Conservation (phyloP, 805 yeast species). For the Debaryomyces maramus region DNA sequence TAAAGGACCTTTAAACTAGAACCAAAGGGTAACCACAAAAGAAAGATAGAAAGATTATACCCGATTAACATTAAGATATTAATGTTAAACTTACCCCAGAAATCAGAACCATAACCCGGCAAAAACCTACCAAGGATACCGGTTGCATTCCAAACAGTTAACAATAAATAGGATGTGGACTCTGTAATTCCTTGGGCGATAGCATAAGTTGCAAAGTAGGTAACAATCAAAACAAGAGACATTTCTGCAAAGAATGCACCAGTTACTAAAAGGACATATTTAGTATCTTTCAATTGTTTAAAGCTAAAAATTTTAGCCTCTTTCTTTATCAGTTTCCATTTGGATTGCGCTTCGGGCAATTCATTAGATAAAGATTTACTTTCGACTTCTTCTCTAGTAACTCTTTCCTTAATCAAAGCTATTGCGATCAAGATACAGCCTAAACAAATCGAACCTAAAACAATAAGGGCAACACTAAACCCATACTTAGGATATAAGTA, state of each 20-base stretch:
- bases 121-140: slow-evolving; percentile 54
- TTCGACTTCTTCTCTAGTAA: slow-evolving; percentile 10
- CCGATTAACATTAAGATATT: slow-evolving; percentile 49
- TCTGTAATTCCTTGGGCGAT: slow-evolving; percentile 48
- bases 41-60: slow-evolving; percentile 48
- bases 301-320: slow-evolving; percentile 15
- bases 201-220: slow-evolving; percentile 61
- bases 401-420: slow-evolving; percentile 28
- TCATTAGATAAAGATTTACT: neutral
- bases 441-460: slow-evolving; percentile 38
- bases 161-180: slow-evolving; percentile 41
- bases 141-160: slow-evolving; percentile 47
- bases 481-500: slow-evolving; percentile 49
- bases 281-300: slow-evolving; percentile 35
- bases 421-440: slow-evolving; percentile 26
- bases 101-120: slow-evolving; percentile 58
- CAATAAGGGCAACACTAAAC: slow-evolving; percentile 59
- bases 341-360: neutral
- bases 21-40: slow-evolving; percentile 72
- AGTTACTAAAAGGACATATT: slow-evolving; percentile 32
- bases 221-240: slow-evolving; percentile 49
- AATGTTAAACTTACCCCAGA: slow-evolving; percentile 56
- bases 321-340: neutral
- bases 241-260: slow-evolving; percentile 52
- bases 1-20: slow-evolving; percentile 40